Percentiles rank a stretch among this genome's conserved stretches.
These are phyloP conservation scores for Hemileccinum impolitum DNA, from an alignment of 768 basidiomycete genomes.

Conservation along the genomic window DNA sequence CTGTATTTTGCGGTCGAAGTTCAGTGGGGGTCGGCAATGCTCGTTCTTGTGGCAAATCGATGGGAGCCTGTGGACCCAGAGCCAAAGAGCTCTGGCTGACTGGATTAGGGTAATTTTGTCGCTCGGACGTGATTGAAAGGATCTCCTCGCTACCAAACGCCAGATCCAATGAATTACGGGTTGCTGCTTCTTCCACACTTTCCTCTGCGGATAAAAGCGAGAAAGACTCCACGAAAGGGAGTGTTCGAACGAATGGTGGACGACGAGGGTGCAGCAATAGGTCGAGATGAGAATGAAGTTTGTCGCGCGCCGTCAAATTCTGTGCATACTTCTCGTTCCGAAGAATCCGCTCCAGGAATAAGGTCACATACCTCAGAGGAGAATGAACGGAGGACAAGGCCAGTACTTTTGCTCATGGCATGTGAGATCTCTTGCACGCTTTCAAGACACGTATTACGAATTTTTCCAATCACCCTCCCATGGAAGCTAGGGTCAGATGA, in stretches of 20 bases:
- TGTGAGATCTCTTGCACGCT: slow-evolving; percentile 53
- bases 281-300: slow-evolving; percentile 44
- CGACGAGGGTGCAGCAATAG: slow-evolving; percentile 74
- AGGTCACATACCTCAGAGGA: slow-evolving; percentile 30
- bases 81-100: not conserved
- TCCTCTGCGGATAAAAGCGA: slow-evolving; percentile 64
- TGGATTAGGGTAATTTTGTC: not conserved
- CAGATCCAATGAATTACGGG: slow-evolving; percentile 42
- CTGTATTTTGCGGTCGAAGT: slow-evolving; percentile 1
- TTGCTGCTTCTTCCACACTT: slow-evolving; percentile 55
- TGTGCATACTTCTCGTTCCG: slow-evolving; percentile 9
- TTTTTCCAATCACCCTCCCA: slow-evolving; percentile 38
- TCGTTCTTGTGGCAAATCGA: not conserved
- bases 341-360: not conserved
- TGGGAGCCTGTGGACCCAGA: not conserved
- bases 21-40: not conserved
- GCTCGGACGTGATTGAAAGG: not conserved
- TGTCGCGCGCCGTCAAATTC: slow-evolving; percentile 12
- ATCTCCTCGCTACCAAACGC: slow-evolving; percentile 13
- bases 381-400: slow-evolving; percentile 49
- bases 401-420: slow-evolving; percentile 58
- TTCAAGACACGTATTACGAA: slow-evolving; percentile 48
- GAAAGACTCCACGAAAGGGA: slow-evolving; percentile 60
- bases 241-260: slow-evolving; percentile 67
- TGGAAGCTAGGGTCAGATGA: slow-evolving; percentile 54